Base-by-base conservation (phyloP, 768 basidiomycete species). In the Leccinum broughii region DNA sequence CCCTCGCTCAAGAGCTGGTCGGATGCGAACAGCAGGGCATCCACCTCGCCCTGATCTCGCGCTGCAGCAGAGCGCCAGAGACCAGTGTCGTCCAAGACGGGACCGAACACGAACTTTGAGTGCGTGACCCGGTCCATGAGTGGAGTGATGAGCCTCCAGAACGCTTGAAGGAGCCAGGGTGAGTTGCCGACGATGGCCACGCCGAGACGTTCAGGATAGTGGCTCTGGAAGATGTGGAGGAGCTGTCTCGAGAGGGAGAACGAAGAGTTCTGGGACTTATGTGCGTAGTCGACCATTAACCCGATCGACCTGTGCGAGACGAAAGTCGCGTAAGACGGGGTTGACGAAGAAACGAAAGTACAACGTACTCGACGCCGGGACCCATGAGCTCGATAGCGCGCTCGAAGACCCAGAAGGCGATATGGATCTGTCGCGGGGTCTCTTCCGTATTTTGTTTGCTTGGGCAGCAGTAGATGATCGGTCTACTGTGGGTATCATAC, bases 201-300 rank as follows among this genome's bases (percentile, higher is more conserved):
- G 26, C 91, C 92, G 35, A 96, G 85, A 3, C 94, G 85, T 71
- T 96, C 94, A 0, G 92, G 92, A 66, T 93, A 94, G 69, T 94
- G 91, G 30, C 84, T 82, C 68, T 93, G 92, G 15, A 93, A 79
- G 65, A 92, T 89, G 70, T 80, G 74, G 56, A 89, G 79, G 11
- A 83, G 77, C 28, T 65, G 69, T 10, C 78, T 73, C 3, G 81
- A 62, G 15, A 71, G 75, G 0, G 65, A 32, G 13, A 84, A 54
- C 6, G 79, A 77, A 0, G 83, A 80, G 26, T 66, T 84, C 74
- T 90, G 92, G 39, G 81, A 83, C 69, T 82, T 81, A 69, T 90
- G 89, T 3, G 83, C 88, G 56, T 87, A 92, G 77, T 94, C 86
- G 64, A 93, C 85, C 75, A 94, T 83, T 22, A 93, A 76, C 11